Base-by-base conservation (phyloP, 305 asterid species). In the Solanum aculeatissimum region DNA sequence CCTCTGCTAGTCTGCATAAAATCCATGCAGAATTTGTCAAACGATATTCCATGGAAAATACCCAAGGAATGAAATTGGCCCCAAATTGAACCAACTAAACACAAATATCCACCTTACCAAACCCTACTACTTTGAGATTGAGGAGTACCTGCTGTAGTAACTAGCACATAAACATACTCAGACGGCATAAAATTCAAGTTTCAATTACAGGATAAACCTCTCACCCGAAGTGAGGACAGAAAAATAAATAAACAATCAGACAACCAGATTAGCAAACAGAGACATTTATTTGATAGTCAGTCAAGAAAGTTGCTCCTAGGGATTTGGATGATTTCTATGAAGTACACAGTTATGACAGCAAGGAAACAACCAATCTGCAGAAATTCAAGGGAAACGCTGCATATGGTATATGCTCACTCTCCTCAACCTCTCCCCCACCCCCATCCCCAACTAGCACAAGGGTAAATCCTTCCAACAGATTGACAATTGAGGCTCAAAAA, bases 1-100 rank as follows among this genome's bases (percentile, higher is more conserved):
- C 91, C 98, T 90, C 97, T 90, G 81, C 90, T 63, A 89, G 93
- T 85, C 98, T 95, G 92, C 84, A 89, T 83, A 71, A 63, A 42
- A 57, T 86, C 71, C 43, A 68, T 23, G 60, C 62, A 63, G 27
- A 81, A 57, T 47, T 66, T 63, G 12, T 82, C 47, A 82, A 25
- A 62, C 43, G 45, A 10, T 21, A 49, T 49, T 25, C 42, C 19
- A 77, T 77, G 82, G 19, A 77, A 53, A 9, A 49, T 49, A 49
- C 38, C 3, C 55, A 27, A 3, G 18, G 42, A 49, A 77, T 51
- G 18, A 49, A 75, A 77, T 25, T 42, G 1, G 27, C 45, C 60
- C 60, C 63, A 49, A 74, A 49, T 49, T 77, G 45, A 77, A 77
- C 82, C 2, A 10, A 47, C 57, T 4, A 29, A 27, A 27, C 38